Percentiles rank a stretch among this genome's conserved stretches.
Evolutionary conservation across 225 moss, liverwort and hornwort species (phyloP).

Genomic region (Bryoerythrophyllum caledonicum): DNA sequence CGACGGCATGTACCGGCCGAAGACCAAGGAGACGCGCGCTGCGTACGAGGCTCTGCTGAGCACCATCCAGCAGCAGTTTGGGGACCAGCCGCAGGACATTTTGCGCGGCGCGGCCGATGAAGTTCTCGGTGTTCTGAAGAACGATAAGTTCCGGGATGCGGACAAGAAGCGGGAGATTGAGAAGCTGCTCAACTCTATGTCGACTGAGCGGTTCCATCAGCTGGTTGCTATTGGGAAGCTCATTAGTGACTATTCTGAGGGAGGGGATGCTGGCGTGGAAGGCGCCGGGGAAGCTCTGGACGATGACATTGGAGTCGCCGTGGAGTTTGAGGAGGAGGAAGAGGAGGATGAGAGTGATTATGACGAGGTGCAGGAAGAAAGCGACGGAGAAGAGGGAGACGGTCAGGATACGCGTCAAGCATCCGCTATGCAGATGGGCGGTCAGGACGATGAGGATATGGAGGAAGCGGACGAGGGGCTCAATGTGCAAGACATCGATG

Average conservation of each 20-base stretch:
- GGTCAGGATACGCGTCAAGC: constrained; percentile 94
- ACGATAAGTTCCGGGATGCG: constrained; percentile 81
- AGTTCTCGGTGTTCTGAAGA: constrained; percentile 87
- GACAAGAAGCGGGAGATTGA: constrained; percentile 98
- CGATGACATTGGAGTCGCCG: constrained; percentile 94
- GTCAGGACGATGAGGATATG: constrained; percentile 93
- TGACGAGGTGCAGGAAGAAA: constrained; percentile 96
- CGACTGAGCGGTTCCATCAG: constrained; percentile 79
- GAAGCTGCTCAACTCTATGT: constrained; percentile 80
- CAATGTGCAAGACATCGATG: constrained; percentile 93
- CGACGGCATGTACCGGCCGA: constrained; percentile 96
- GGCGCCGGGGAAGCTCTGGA: constrained; percentile 90
- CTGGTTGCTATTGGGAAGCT: constrained; percentile 87
- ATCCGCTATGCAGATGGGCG: constrained; percentile 95
- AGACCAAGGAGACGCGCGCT: constrained; percentile 90
- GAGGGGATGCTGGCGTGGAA: constrained; percentile 71
- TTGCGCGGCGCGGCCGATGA: constrained; percentile 94
- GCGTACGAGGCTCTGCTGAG: constrained; percentile 90
- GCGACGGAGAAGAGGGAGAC: constrained; percentile 83
- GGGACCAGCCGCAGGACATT: constrained; percentile 96
- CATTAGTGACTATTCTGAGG: constrained; percentile 92
- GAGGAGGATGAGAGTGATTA: constrained; percentile 94
- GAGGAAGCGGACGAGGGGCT: constrained; percentile 94
- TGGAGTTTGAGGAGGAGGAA: constrained; percentile 96
- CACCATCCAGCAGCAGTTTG: constrained; percentile 94